Base-by-base conservation (phyloP, 2,329 filamentous ascomycete genomes). In the Hymenoscyphus occultus region DNA sequence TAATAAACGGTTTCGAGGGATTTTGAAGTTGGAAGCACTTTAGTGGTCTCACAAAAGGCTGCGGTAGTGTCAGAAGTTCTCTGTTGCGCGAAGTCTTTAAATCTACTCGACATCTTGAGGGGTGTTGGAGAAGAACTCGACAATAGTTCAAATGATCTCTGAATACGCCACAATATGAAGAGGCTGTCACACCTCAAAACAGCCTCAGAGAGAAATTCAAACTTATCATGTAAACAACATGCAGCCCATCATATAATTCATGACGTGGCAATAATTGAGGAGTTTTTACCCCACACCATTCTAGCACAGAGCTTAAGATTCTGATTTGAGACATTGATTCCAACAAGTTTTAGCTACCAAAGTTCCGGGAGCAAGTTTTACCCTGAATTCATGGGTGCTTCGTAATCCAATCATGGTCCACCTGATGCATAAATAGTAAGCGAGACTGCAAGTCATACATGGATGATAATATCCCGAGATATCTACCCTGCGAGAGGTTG, bases 261-360 rank as follows among this genome's bases (percentile, higher is more conserved):
- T 45, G 61, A 69, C 66, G 60, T 72, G 65, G 65, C 70, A 69
- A 60, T 64, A 66, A 60, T 63, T 64, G 32, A 66, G n/a, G 48
- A 68, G 19, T 67, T 65, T 42, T 56, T 61, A 62, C 32, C 62
- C 65, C 64, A 69, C 62, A 68, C 51, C 65, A 66, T 60, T 39
- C 54, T 16, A 60, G 45, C 10, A 39, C 13, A 48, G 22, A 64
- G 42, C 16, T 32, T 42, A 22, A 63, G 56, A 45, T 64, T 57
- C 39, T 28, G 60, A 59, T 67, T 67, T 67, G 40, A 67, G 60
- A 61, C 57, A 62, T 61, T 22, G 32, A 40, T 42, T 67, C 42
- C 40, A 61, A 14, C 58, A 58, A 56, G 40, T 60, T 66, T 45
- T 59, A 63, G n/a, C 40, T 63, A 60, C 31, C n/a, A 59, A 19